These are phyloP conservation scores for Epichloe aotearoae DNA, from an alignment of 2,329 filamentous ascomycete species.

Conservation along the genomic window DNA sequence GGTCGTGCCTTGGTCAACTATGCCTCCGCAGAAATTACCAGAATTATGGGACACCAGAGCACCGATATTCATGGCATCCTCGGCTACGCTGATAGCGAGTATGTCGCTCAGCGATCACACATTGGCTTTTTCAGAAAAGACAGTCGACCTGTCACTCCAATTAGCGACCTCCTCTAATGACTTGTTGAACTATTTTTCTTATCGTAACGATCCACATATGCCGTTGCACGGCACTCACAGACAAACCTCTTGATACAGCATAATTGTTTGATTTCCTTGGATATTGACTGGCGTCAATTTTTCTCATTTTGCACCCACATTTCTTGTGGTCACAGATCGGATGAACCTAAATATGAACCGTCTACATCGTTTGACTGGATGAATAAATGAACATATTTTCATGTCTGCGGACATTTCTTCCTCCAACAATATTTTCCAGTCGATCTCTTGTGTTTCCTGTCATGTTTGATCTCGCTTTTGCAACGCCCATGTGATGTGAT, in stretches of 20 bases:
- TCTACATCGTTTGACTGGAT: background rate
- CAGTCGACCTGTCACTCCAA: conserved; percentile 40
- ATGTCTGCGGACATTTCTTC: background rate
- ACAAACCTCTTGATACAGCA: background rate
- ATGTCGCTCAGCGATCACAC: conserved; percentile 79
- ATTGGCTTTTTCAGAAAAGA: conserved; percentile 57
- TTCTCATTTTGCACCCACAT: background rate
- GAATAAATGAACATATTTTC: background rate
- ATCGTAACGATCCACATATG: background rate
- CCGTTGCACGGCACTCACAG: background rate
- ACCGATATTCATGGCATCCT: conserved; percentile 66
- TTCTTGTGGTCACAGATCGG: background rate
- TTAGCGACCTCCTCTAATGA: conserved; percentile 10
- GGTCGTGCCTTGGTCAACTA: conserved; percentile 90
- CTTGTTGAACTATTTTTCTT: background rate
- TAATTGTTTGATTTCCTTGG: background rate
- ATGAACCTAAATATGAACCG: background rate
- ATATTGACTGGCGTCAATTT: background rate
- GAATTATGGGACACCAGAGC: conserved; percentile 77
- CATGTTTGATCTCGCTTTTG: background rate
- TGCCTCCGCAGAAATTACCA: conserved; percentile 65
- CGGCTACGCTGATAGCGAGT: conserved; percentile 90
- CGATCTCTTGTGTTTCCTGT: background rate
- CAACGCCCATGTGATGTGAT: background rate
- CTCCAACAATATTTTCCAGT: background rate